Conservation (phyloP, 768 basidiomycete species). For the Tricholoma sp. region DNA sequence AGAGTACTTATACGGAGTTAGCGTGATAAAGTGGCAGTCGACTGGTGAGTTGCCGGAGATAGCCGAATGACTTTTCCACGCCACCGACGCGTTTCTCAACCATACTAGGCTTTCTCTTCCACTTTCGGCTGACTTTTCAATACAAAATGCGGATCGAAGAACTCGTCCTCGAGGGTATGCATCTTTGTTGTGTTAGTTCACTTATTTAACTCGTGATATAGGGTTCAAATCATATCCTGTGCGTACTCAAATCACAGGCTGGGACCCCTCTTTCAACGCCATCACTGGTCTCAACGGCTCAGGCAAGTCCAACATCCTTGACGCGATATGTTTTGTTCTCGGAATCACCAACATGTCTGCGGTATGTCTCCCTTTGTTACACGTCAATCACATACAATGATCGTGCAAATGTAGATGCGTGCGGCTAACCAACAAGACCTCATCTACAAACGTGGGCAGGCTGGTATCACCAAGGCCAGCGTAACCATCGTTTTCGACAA, state of each 20-base stretch:
- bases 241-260: conserved; percentile 91
- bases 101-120: neutral
- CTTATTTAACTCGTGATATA: conserved; percentile 19
- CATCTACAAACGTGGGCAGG: conserved; percentile 98
- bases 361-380: conserved; percentile 34
- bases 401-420: conserved; percentile 60
- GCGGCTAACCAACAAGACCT: conserved; percentile 95
- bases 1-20: no score
- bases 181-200: neutral
- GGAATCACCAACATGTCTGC: conserved; percentile 97
- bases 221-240: conserved; percentile 99
- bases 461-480: conserved; percentile 93
- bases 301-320: conserved; percentile 98
- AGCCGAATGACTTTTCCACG: conserved; percentile 3
- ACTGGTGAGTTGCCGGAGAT: neutral
- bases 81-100: conserved; percentile 12
- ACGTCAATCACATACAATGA: neutral
- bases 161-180: conserved; percentile 82
- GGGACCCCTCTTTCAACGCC: conserved; percentile 98
- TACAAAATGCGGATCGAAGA: conserved; percentile 86
- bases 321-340: conserved; percentile 98
- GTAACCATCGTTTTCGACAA: conserved; percentile 99
- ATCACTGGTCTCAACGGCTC: conserved; percentile 96
- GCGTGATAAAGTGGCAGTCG: no score
- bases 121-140: neutral